These are phyloP conservation scores for Nigrospora osmanthi DNA, from an alignment of 2,329 filamentous ascomycete species.

Conservation along the genomic window DNA sequence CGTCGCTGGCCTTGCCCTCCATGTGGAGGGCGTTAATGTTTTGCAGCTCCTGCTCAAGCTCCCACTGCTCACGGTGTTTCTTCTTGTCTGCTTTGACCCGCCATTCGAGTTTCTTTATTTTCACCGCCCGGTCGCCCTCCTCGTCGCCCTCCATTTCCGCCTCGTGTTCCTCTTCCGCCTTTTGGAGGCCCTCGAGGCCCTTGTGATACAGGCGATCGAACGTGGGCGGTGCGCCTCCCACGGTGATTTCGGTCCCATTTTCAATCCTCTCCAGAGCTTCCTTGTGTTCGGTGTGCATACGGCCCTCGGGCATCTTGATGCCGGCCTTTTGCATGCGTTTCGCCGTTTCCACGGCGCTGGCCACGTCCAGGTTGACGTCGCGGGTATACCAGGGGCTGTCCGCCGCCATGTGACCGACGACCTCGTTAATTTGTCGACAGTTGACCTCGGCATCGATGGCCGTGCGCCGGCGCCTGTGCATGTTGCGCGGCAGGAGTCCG, in stretches of 20 bases:
- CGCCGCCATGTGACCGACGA: conserved; percentile 36
- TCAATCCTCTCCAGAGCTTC: conserved; percentile 33
- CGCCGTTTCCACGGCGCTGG: conserved; percentile 30
- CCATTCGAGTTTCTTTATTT: conserved; percentile 9
- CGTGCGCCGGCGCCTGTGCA: conserved; percentile 46
- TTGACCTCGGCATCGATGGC: conserved; percentile 53
- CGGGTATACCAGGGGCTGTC: conserved; percentile 23
- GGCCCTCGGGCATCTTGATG: conserved; percentile 33
- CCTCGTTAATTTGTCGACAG: conserved; percentile 51
- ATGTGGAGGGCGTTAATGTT: neutral
- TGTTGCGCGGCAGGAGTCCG: conserved; percentile 50
- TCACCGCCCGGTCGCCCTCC: conserved; percentile 4
- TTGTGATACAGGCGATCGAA: conserved; percentile 15
- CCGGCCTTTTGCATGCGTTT: conserved; percentile 38
- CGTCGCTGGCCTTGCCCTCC: neutral
- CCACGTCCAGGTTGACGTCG: conserved; percentile 38
- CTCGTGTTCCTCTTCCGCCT: conserved; percentile 9
- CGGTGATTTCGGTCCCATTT: conserved; percentile 11
- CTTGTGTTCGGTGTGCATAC: conserved; percentile 27
- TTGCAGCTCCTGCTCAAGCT: conserved; percentile 11
- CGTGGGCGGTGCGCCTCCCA: neutral
- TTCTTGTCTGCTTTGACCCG: conserved; percentile 10
- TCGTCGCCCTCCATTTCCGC: conserved; percentile 8
- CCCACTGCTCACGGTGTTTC: conserved; percentile 15
- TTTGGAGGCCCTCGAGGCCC: conserved; percentile 17